Evolutionary conservation across 345 rosid genomes (phyloP), one percentile per base, ranked within the genome.

Genomic region (Cochlearia excelsa): DNA sequence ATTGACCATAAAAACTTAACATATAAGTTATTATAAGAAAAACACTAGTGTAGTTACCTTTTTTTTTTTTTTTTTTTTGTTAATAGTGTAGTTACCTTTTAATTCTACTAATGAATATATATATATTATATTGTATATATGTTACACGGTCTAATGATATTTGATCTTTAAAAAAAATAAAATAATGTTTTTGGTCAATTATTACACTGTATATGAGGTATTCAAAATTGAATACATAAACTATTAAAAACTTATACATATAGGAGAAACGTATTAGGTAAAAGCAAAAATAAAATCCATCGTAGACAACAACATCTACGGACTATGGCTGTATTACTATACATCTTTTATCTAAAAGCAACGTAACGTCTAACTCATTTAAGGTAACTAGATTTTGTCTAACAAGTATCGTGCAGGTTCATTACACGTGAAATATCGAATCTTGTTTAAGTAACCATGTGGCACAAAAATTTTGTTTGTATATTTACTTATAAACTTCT

Each of bases 391-490:
- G 27, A 59, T 52, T 52, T 37, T 4, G 6, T 3, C n/a, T 2
- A 23, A 30, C 3, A 37, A 9, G 51, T 23, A 44, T 44, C n/a
- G 30, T 23, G 3, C 29, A 59, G 46, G 46, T 45, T 59, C 46
- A 59, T 53, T 52, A 46, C 67, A 68, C 72, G 67, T 60, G 3
- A 60, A 46, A n/a, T 68, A 28, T 46, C 37, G 40, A 53, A 68
- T 46, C 30, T 39, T 53, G 23, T 46, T 23, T 1, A 53, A 54
- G 11, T 34, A 5, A 46, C 49, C 66, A 46, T 54, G 7, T 61
- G 61, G 51, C 61, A 40, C 4, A 1, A 2, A 30, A 53, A 39
- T 1, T 0, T 26, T 5, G 42, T 39, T 37, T 51, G 41, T 39
- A 37, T 51, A 51, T 44, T 10, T 68, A 43, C 26, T 29, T 46